These are phyloP conservation scores for Verticillium albo-atrum DNA, from an alignment of 2,329 filamentous ascomycete species.

Conservation along the genomic window DNA sequence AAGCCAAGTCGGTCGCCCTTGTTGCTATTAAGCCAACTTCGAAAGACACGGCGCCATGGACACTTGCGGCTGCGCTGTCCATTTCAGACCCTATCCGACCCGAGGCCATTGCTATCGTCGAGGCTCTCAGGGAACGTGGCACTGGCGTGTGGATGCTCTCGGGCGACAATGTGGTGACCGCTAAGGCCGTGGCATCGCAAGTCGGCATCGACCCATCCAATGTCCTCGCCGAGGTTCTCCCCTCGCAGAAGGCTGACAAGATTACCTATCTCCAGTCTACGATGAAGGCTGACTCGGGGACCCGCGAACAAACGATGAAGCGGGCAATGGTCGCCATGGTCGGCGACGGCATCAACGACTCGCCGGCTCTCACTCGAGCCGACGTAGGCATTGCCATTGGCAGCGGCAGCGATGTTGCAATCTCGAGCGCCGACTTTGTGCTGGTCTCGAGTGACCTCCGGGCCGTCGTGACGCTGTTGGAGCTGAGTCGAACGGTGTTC, in stretches of 20 bases:
- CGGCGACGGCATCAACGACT: constrained; percentile 87
- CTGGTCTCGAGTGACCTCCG: constrained; percentile 68
- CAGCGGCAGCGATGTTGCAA: constrained; percentile 77
- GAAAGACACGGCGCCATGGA: constrained; percentile 27
- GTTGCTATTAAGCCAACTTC: constrained; percentile 36
- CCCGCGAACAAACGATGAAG: constrained; percentile 19
- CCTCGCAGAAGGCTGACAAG: constrained; percentile 74
- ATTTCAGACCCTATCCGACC: constrained; percentile 77
- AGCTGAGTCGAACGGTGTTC: constrained; percentile 69
- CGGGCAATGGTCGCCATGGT: constrained; percentile 71
- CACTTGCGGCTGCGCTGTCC: constrained; percentile 63
- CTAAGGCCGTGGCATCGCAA: constrained; percentile 68
- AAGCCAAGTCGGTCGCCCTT: constrained; percentile 62
- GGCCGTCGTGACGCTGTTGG: constrained; percentile 68
- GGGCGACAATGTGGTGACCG: constrained; percentile 84
- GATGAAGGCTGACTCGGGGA: constrained; percentile 28
- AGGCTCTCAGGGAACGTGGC: constrained; percentile 57
- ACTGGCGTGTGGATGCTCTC: constrained; percentile 88
- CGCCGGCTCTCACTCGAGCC: constrained; percentile 72
- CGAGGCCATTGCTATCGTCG: constrained; percentile 63
- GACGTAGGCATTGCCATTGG: constrained; percentile 84
- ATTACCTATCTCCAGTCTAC: constrained; percentile 59
- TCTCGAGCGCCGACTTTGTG: constrained; percentile 77
- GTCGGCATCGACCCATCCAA: constrained; percentile 70
- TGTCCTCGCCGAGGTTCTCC: constrained; percentile 83